Evolutionary conservation across 495 filamentous ascomycete genomes (phyloP), one percentile per base, ranked within the genome.

Genomic region (Penicillium nucicola): DNA sequence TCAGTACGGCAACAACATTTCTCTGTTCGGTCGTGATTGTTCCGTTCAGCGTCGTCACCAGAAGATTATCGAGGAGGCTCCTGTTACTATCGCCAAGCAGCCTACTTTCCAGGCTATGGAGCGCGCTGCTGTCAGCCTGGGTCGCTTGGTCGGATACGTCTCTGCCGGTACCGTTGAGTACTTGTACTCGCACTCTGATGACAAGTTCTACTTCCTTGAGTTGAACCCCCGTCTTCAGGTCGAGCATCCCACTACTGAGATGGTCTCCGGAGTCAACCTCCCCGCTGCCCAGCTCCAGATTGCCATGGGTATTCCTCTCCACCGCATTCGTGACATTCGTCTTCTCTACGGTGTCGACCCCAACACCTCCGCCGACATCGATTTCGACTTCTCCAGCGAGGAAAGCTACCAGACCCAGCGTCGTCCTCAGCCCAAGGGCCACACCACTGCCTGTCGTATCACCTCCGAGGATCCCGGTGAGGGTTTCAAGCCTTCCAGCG

Each of bases 1-100:
- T 76, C 88, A 99, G 80, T 99, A 99, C 69, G 95, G 95, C 50
- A 97, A 99, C 80, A 97, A 97, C 71, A 96, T 99, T 62, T 99
- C 93, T 4, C 81, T 99, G 18, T 97, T 97, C 60, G 93, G 93
- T 56, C 84, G 93, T 85, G 93, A 99, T 76, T 99, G 93, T 70
- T 99, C 93, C 53, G 93, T 99, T 2, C 93, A 99, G 74, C 86
- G 93, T 71, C 82, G 93, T 74, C 93, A 99, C 75, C 93, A 99
- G 73, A 99, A 99, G 78, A 99, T 99, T 69, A 99, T 99, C 56
- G 93, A 99, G 71, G 93, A 99, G 71, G 93, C 93, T 5, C 93
- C 93, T 11, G 93, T 97, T 28, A 99, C 93, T 9, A 92, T 99
- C 45, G 93, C 93, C 19, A 93, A 88, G 62, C 80, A 83, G 19